Percentiles rank a stretch among this genome's conserved stretches.
Evolutionary conservation across 116 monocot genomes (phyloP).

Genomic region (Phalaenopsis hybrid): DNA sequence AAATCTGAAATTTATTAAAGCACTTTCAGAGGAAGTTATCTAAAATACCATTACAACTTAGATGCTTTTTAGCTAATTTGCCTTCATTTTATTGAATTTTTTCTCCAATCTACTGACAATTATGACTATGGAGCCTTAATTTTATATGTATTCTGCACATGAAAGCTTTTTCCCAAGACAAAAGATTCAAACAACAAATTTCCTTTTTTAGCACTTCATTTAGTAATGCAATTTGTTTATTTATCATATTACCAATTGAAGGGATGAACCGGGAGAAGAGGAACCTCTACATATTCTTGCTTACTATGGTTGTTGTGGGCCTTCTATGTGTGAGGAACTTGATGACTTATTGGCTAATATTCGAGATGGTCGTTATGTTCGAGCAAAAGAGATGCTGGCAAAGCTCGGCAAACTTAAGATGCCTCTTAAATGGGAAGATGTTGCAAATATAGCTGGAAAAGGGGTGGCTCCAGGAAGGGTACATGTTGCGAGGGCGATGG

Average conservation of each 20-base stretch:
- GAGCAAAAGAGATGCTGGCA: conserved; percentile 63
- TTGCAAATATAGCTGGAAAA: conserved; percentile 62
- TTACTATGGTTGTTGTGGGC: conserved; percentile 70
- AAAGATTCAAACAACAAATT: background rate
- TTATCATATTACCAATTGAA: conserved; percentile 12
- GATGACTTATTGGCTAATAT: conserved; percentile 49
- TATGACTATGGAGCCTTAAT: background rate
- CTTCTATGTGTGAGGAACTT: conserved; percentile 47
- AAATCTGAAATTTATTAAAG: no score
- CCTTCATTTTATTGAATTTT: no score
- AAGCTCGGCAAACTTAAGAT: conserved; percentile 61
- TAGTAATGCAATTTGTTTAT: conserved; percentile 1
- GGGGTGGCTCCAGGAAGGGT: conserved; percentile 83
- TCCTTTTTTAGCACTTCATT: background rate
- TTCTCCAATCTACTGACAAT: background rate
- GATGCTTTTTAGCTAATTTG: no score
- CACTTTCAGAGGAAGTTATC: no score
- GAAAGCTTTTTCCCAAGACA: no score
- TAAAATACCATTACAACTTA: no score
- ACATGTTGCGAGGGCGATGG: conserved; percentile 84
- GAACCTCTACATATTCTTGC: conserved; percentile 78
- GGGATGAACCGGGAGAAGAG: conserved; percentile 31
- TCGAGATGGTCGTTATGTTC: conserved; percentile 64
- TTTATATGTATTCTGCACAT: background rate
- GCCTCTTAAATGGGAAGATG: conserved; percentile 71